Evolutionary conservation across 2,329 filamentous ascomycete species (phyloP).

Genomic region (Dactylellina parvicollis): DNA sequence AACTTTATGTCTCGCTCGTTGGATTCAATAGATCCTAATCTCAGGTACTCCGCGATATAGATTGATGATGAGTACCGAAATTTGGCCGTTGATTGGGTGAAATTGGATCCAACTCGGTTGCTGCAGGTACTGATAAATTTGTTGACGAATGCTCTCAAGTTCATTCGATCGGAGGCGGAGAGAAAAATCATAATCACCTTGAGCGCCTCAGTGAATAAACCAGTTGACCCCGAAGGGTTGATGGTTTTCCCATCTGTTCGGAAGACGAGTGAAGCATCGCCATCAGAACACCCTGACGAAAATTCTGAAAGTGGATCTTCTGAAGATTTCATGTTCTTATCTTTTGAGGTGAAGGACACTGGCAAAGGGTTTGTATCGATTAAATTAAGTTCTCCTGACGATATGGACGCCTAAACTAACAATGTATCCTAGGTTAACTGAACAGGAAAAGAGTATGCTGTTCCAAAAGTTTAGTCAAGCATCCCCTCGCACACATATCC

Average conservation of each 20-base stretch:
- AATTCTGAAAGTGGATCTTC: neutral
- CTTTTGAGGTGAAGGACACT: conserved; percentile 79
- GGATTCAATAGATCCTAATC: neutral
- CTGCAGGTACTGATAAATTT: conserved; percentile 46
- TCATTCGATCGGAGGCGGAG: conserved; percentile 67
- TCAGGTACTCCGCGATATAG: neutral
- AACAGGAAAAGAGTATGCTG: conserved; percentile 54
- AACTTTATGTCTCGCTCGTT: neutral
- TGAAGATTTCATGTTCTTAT: conserved; percentile 71
- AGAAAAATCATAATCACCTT: conserved; percentile 27
- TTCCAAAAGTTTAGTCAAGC: conserved; percentile 57
- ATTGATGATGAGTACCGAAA: conserved; percentile 37
- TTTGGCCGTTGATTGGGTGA: conserved; percentile 51
- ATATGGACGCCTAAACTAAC: conserved; percentile 34
- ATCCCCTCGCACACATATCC: conserved; percentile 70
- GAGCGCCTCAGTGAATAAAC: conserved; percentile 26
- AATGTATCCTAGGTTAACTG: conserved; percentile 54
- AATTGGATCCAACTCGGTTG: conserved; percentile 30
- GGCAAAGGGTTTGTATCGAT: conserved; percentile 68
- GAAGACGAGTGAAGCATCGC: conserved; percentile 60
- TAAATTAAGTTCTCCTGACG: conserved; percentile 23
- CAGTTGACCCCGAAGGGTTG: conserved; percentile 22
- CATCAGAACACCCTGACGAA: neutral
- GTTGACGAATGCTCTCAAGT: conserved; percentile 71
- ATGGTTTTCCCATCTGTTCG: conserved; percentile 38